Evolutionary conservation across 2,329 filamentous ascomycete genomes (phyloP).

Genomic region (Leptographium procerum): DNA sequence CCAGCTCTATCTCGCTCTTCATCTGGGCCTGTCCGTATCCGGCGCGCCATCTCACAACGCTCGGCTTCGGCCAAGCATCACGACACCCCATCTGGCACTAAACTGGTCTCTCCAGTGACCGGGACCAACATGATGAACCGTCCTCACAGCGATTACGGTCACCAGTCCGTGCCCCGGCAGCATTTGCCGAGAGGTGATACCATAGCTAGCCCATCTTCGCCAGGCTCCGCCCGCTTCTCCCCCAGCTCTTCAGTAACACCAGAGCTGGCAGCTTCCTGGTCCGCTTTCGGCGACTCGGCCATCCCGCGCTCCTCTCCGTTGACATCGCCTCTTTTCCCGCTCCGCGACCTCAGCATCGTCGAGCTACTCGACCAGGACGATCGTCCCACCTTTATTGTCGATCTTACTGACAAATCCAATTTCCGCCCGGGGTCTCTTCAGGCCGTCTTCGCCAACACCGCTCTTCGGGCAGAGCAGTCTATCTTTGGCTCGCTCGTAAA

Average conservation of each 20-base stretch:
- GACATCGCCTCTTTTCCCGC: slow-evolving; percentile 38
- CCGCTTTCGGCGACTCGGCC: slow-evolving; percentile 18
- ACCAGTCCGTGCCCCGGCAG: slow-evolving; percentile 38
- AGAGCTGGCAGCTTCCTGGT: not conserved
- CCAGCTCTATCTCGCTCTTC: not conserved
- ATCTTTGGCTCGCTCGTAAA: slow-evolving; percentile 46
- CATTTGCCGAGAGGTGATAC: slow-evolving; percentile 44
- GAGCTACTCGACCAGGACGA: slow-evolving; percentile 69
- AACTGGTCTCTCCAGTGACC: not conserved
- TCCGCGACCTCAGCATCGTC: slow-evolving; percentile 54
- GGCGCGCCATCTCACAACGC: not conserved
- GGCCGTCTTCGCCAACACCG: slow-evolving; percentile 57
- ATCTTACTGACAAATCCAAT: slow-evolving; percentile 49
- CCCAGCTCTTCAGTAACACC: not conserved
- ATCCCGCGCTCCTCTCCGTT: slow-evolving; percentile 17
- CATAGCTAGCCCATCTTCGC: slow-evolving; percentile 30
- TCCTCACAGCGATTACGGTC: slow-evolving; percentile 24
- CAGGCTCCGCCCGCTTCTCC: not conserved
- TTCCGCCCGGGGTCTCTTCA: slow-evolving; percentile 41
- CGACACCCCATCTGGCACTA: slow-evolving; percentile 16
- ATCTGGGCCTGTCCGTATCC: not conserved
- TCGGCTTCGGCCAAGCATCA: not conserved
- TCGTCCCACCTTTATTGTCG: slow-evolving; percentile 65
- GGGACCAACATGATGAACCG: slow-evolving; percentile 29
- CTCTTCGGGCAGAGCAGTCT: slow-evolving; percentile 46